phyloP scores from a whole-genome alignment of 2,329 filamentous ascomycete genomes.

The Monosporascus ibericus region DNA sequence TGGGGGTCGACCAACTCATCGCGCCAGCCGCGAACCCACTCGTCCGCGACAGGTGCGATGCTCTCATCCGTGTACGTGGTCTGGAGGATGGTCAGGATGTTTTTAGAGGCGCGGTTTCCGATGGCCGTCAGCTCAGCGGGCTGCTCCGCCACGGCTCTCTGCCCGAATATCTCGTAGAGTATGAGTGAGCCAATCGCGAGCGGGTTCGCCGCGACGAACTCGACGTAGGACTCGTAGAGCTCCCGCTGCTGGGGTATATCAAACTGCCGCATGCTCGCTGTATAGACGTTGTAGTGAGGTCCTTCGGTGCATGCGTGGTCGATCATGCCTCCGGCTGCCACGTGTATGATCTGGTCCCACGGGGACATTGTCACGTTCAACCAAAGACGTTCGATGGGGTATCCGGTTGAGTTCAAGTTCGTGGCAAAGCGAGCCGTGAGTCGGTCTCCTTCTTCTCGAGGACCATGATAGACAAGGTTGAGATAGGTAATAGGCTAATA shows the following conservation, averaged over 20 bases:
- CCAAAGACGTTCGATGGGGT: background rate
- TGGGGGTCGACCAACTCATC: constrained; percentile 1
- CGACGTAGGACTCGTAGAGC: background rate
- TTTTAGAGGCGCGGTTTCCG: constrained; percentile 4
- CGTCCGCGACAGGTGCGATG: constrained; percentile 1
- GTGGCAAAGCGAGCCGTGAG: constrained; percentile 6
- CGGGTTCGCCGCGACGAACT: constrained; percentile 3
- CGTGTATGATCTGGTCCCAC: constrained; percentile 4
- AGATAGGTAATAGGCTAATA: constrained; percentile 1
- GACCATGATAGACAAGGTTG: constrained; percentile 6
- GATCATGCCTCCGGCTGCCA: constrained; percentile 4
- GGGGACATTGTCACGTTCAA: constrained; percentile 5
- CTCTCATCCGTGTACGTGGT: constrained; percentile 3
- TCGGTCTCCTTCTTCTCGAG: constrained; percentile 1
- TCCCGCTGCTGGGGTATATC: background rate
- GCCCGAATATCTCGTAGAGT: constrained; percentile 7
- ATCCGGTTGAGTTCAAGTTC: background rate
- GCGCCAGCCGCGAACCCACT: constrained; percentile 3
- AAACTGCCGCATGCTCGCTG: background rate
- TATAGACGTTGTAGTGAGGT: background rate
- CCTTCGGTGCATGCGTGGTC: constrained; percentile 3
- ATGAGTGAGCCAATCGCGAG: background rate
- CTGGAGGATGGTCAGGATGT: constrained; percentile 3
- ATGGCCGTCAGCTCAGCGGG: background rate
- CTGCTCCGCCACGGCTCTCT: constrained; percentile 2